phyloP scores from a whole-genome alignment of 768 basidiomycete genomes.

The Boletus rufocinnamomeus region DNA sequence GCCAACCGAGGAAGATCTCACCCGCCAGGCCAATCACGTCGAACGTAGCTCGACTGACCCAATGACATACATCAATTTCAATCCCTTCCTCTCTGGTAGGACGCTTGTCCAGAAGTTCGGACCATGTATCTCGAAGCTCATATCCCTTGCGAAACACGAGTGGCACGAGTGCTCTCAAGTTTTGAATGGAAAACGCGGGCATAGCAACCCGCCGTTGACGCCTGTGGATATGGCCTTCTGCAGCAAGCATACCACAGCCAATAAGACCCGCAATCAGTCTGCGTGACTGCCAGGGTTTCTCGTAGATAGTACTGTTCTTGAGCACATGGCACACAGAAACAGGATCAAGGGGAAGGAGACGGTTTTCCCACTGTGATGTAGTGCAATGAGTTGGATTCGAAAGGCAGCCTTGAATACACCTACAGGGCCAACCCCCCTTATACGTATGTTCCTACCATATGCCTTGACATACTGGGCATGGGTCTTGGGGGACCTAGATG shows the following conservation, averaged over 20 bases:
- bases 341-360: conserved; percentile 82
- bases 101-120: conserved; percentile 42
- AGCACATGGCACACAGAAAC: conserved; percentile 72
- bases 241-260: conserved; percentile 80
- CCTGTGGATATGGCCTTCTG: conserved; percentile 76
- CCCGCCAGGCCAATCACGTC: conserved; percentile 92
- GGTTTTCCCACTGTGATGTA: conserved; percentile 64
- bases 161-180: conserved; percentile 69
- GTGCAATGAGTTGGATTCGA: conserved; percentile 12
- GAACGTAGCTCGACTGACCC: conserved; percentile 82
- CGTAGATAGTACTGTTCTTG: conserved; percentile 69
- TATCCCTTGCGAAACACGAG: conserved; percentile 69
- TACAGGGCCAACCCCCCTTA: conserved; percentile 70
- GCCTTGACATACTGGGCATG: conserved; percentile 55
- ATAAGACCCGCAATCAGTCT: conserved; percentile 73
- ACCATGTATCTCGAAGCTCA: conserved; percentile 64
- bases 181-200: conserved; percentile 81
- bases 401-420: conserved; percentile 31
- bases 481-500: conserved; percentile 50
- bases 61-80: conserved; percentile 74
- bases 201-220: conserved; percentile 77
- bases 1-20: conserved; percentile 31
- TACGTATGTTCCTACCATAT: conserved; percentile 70
- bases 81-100: conserved; percentile 18
- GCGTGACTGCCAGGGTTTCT: conserved; percentile 84